These are phyloP conservation scores for Wilcoxina mikolae DNA, from an alignment of 495 filamentous ascomycete species.

Conservation along the genomic window DNA sequence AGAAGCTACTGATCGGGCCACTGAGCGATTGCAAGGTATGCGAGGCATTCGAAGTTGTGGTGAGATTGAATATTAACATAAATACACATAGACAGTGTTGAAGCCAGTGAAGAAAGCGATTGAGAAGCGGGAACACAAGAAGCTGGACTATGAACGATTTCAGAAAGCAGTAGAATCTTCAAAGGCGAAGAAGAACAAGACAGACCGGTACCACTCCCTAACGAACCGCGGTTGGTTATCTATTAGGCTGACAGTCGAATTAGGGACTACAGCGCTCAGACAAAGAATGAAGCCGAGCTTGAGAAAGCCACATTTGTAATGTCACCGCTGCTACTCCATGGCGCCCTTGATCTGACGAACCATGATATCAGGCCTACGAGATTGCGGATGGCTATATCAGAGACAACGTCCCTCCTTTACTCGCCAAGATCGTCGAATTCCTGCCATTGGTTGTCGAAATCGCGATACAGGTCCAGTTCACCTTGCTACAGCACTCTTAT, in stretches of 20 bases:
- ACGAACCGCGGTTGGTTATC: not conserved
- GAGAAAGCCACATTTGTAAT: constrained; percentile 47
- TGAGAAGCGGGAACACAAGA: constrained; percentile 79
- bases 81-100: constrained; percentile 48
- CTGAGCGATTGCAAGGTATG: constrained; percentile 38
- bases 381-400: constrained; percentile 69
- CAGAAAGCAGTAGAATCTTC: constrained; percentile 58
- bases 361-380: constrained; percentile 51
- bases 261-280: constrained; percentile 60
- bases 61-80: not conserved
- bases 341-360: not conserved
- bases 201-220: constrained; percentile 33
- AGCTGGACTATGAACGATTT: constrained; percentile 76
- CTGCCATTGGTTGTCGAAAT: constrained; percentile 60
- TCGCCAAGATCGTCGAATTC: constrained; percentile 59
- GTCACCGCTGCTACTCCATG: constrained; percentile 15
- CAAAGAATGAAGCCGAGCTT: constrained; percentile 67
- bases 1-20: constrained; percentile 56
- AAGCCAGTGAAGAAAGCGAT: constrained; percentile 75
- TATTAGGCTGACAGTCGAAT: not conserved
- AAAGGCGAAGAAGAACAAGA: constrained; percentile 54
- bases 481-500: constrained; percentile 70
- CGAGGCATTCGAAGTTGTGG: not conserved
- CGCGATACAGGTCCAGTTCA: constrained; percentile 70
- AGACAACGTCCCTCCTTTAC: constrained; percentile 57